These are phyloP conservation scores for Phanerochaete carnosa DNA, from an alignment of 768 basidiomycete genomes.

Conservation along the genomic window DNA sequence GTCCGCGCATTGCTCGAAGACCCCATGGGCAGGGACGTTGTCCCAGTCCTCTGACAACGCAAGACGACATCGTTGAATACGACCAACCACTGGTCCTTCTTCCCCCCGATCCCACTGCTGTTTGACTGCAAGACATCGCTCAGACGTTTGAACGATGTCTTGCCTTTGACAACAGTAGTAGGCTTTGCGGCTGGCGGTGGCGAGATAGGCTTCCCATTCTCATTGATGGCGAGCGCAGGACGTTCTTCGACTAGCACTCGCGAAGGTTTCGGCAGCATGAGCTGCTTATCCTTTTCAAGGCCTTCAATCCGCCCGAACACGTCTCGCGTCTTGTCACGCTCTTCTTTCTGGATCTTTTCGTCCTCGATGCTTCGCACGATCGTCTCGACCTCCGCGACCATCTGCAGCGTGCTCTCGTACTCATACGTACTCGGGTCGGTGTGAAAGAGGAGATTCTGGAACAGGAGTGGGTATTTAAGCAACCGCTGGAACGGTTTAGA, in stretches of 20 bases:
- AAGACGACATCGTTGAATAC: slow-evolving; percentile 95
- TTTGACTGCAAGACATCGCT: slow-evolving; percentile 79
- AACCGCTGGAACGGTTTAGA: slow-evolving; percentile 97
- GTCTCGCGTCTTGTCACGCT: slow-evolving; percentile 92
- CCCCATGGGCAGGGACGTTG: slow-evolving; percentile 78
- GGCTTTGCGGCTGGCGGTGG: slow-evolving; percentile 34
- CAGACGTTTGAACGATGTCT: slow-evolving; percentile 84
- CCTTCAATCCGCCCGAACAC: slow-evolving; percentile 96
- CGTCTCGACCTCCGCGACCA: slow-evolving; percentile 96
- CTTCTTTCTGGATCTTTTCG: slow-evolving; percentile 96
- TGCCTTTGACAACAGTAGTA: slow-evolving; percentile 61
- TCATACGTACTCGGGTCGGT: slow-evolving; percentile 97
- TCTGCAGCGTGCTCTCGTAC: slow-evolving; percentile 92
- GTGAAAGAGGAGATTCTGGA: slow-evolving; percentile 95
- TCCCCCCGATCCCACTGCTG: slow-evolving; percentile 50
- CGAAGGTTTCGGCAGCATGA: slow-evolving; percentile 88
- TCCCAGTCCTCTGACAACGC: slow-evolving; percentile 86
- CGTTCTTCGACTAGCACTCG: slow-evolving; percentile 85
- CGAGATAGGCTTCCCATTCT: slow-evolving; percentile 16
- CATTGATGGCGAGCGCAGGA: slow-evolving; percentile 37
- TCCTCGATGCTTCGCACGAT: slow-evolving; percentile 98
- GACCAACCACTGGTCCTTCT: slow-evolving; percentile 92
- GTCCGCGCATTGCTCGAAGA: slow-evolving; percentile 57
- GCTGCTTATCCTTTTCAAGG: slow-evolving; percentile 87
- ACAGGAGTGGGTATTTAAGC: slow-evolving; percentile 94